Evolutionary conservation across 805 yeast species (phyloP), one percentile per base, ranked within the genome.

Genomic region (Teunomyces stri): DNA sequence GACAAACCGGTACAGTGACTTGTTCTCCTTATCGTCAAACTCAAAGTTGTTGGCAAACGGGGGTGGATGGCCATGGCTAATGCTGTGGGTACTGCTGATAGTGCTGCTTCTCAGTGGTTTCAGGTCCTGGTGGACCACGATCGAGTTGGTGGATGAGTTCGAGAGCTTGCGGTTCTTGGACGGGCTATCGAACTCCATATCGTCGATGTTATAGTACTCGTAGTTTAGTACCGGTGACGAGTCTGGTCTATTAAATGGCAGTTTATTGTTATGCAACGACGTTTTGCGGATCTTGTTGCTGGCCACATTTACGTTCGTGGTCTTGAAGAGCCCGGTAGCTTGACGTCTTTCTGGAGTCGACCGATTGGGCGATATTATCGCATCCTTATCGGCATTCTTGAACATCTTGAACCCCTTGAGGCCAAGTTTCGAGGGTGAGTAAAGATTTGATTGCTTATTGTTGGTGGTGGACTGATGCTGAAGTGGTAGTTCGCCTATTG

Each of bases 1-100:
- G 18, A 87, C 94, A 42, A 81, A 79, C 52, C 81, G 79, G 64
- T 84, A 87, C 9, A 73, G 68, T 2, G 63, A 50, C 42, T 62
- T 63, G 45, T 72, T 72, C 44, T 71, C 77, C 50, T 72, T 70
- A 49, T 71, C 69, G 29, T 70, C 69, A 44, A 44, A 52, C 29
- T 35, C 22, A 15, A 36, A 27, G 33, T 35, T 29, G 15, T 22
- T n/a, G 28, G 13, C 16, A 29, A 28, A 42, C 30, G 38, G 41
- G 3, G 44, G 41, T 2, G 43, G 31, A 6, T 46, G 49, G n/a
- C 37, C 35, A 25, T 35, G 28, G 29, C 20, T 16, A 12, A 28
- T 36, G 38, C 42, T 36, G 36, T 43, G 39, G 41, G 25, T 42
- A 15, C 39, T 35, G 39, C 40, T 37, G 11, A 21, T 35, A 30